A percentile compares a stretch with the other conserved stretches of the same genome.
Conservation (phyloP, 345 rosid genomes). For the Carallia brachiata region DNA sequence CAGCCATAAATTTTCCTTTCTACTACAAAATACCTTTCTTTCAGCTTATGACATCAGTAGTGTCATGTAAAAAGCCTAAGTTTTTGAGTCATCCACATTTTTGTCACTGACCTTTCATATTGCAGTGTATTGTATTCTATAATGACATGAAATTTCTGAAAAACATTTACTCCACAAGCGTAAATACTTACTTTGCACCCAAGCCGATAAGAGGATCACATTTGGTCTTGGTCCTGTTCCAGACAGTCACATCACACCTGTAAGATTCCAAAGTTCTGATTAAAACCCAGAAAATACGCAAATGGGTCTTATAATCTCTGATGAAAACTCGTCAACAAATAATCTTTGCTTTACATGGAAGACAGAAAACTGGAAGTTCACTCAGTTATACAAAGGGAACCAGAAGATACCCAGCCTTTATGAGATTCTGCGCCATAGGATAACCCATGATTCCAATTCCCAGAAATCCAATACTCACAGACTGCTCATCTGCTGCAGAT, state of each 20-base stretch:
- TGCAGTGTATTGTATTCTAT: neutral
- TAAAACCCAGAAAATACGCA: neutral
- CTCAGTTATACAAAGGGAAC: neutral
- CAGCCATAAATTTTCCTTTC: too few species aligned
- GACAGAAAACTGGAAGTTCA: neutral
- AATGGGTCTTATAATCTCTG: neutral
- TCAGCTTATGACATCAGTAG: neutral
- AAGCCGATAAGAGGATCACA: conserved; percentile 78
- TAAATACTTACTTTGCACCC: conserved; percentile 78
- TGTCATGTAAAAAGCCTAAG: neutral
- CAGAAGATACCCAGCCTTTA: conserved; percentile 74
- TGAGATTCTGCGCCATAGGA: conserved; percentile 93
- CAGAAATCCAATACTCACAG: conserved; percentile 70
- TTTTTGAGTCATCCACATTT: neutral
- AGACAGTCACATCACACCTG: conserved; percentile 83
- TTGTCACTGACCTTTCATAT: neutral
- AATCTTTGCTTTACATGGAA: neutral
- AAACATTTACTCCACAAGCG: neutral
- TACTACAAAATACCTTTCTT: too few species aligned
- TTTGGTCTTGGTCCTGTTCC: conserved; percentile 93
- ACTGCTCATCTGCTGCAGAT: conserved; percentile 32
- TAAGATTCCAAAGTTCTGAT: conserved; percentile 16
- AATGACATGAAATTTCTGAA: neutral
- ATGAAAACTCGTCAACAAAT: neutral
- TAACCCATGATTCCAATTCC: conserved; percentile 95